phyloP scores from a whole-genome alignment of 106 monocot species.

The Apostasia ramifera region DNA sequence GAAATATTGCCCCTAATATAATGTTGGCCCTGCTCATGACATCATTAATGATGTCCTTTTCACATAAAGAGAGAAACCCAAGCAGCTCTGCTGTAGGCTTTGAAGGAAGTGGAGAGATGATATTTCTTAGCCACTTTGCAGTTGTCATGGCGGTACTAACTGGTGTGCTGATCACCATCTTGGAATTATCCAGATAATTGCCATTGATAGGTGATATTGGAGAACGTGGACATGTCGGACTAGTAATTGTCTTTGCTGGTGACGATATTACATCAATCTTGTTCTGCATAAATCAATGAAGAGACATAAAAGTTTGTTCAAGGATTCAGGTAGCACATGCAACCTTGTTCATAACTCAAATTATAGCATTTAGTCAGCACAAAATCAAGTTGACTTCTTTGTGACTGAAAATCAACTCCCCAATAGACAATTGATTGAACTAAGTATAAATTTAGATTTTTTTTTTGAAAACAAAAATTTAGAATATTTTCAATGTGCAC shows the following conservation, averaged over 20 bases:
- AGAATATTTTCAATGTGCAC: too few species aligned
- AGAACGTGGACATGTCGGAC: slow-evolving; percentile 42
- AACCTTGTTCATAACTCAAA: too few species aligned
- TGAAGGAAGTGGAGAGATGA: slow-evolving; percentile 71
- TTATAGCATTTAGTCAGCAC: too few species aligned
- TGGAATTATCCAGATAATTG: slow-evolving; percentile 23
- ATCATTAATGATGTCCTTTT: slow-evolving; percentile 58
- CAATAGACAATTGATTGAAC: too few species aligned
- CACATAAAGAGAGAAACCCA: slow-evolving; percentile 67
- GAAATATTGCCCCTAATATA: slow-evolving; percentile 80
- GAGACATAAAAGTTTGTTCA: slow-evolving; percentile 1
- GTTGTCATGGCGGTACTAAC: slow-evolving; percentile 94
- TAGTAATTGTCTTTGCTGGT: slow-evolving; percentile 64
- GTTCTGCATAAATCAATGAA: slow-evolving; percentile 38
- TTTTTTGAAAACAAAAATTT: too few species aligned
- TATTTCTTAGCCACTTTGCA: slow-evolving; percentile 88
- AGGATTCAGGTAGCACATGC: neutral
- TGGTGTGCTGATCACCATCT: slow-evolving; percentile 49
- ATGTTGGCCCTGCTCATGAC: slow-evolving; percentile 51
- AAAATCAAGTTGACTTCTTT: too few species aligned
- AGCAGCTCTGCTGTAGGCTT: slow-evolving; percentile 65
- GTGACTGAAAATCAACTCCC: too few species aligned
- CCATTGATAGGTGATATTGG: slow-evolving; percentile 46
- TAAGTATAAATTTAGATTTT: too few species aligned
- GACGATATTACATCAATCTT: slow-evolving; percentile 44